Percentiles rank a stretch among this genome's conserved stretches.
These are phyloP conservation scores for Aspergillus ochraceus DNA, from an alignment of 2,329 filamentous ascomycete species.

Conservation along the genomic window DNA sequence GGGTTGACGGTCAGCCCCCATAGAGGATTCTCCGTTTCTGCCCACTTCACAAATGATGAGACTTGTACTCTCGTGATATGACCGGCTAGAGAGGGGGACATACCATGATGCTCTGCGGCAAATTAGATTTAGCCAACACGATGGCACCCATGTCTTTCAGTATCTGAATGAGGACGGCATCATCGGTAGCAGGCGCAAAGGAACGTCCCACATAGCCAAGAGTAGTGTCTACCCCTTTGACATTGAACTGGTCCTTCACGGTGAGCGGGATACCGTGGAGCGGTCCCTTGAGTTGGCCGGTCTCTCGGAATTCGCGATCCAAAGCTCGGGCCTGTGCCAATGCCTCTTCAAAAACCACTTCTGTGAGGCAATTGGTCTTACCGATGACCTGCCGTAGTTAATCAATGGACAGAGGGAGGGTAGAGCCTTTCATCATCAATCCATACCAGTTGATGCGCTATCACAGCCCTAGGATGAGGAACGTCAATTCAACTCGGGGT, in stretches of 20 bases:
- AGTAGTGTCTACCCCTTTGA: conserved; percentile 59
- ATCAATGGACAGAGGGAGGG: neutral
- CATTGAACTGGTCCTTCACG: conserved; percentile 63
- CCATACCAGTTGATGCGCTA: conserved; percentile 31
- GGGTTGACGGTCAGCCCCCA: conserved; percentile 54
- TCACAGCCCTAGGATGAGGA: conserved; percentile 20
- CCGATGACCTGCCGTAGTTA: neutral
- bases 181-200: conserved; percentile 50
- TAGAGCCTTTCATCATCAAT: neutral
- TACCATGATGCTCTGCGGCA: conserved; percentile 55
- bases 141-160: conserved; percentile 53
- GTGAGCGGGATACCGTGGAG: conserved; percentile 57
- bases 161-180: conserved; percentile 53
- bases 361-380: conserved; percentile 42
- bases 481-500: neutral
- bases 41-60: conserved; percentile 42
- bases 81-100: conserved; percentile 8
- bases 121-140: conserved; percentile 55
- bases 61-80: neutral
- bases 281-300: conserved; percentile 48
- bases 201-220: conserved; percentile 58
- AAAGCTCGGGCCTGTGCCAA: conserved; percentile 31
- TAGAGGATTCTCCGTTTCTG: conserved; percentile 55
- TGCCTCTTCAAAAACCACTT: conserved; percentile 37
- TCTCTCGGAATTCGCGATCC: conserved; percentile 27